Conservation (phyloP, 129 eudicot species). For the Ambrosia artemisiifolia region DNA sequence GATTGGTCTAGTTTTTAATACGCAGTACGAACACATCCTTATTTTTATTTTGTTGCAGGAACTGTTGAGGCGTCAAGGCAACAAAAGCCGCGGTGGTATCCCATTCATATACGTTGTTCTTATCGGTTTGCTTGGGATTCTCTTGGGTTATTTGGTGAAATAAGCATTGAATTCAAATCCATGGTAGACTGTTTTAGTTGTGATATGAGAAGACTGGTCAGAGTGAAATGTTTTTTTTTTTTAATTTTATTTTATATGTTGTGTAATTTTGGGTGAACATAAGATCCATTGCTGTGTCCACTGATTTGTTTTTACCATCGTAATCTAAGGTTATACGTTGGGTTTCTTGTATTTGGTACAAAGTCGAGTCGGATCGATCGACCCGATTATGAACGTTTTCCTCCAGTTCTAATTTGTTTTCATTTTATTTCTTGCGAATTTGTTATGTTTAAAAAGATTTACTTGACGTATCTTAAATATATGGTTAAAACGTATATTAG, state of each 20-base stretch:
- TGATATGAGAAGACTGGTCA: constrained; percentile 40
- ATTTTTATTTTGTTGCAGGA: constrained; percentile 41
- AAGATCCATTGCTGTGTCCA: constrained; percentile 3
- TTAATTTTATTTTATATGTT: constrained; percentile 12
- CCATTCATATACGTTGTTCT: constrained; percentile 57
- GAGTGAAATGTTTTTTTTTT: neutral
- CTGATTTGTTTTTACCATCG: neutral
- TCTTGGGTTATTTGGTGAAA: constrained; percentile 70
- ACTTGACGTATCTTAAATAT: too few relatives aligned
- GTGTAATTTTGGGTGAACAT: constrained; percentile 18
- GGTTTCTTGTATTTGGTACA: neutral
- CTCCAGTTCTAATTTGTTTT: neutral
- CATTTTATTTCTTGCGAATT: neutral
- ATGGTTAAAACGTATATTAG: too few relatives aligned
- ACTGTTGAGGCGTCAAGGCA: constrained; percentile 55
- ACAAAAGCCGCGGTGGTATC: constrained; percentile 49
- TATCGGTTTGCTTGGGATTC: constrained; percentile 60
- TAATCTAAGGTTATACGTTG: neutral
- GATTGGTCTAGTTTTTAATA: too few relatives aligned
- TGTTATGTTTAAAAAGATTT: too few relatives aligned
- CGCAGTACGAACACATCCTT: too few relatives aligned
- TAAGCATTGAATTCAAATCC: constrained; percentile 20
- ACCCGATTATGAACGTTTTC: neutral
- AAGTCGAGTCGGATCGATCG: too few relatives aligned
- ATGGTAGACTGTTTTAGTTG: constrained; percentile 29